These are phyloP conservation scores for Achaetomiella virescens DNA, from an alignment of 495 filamentous ascomycete species.

Conservation along the genomic window DNA sequence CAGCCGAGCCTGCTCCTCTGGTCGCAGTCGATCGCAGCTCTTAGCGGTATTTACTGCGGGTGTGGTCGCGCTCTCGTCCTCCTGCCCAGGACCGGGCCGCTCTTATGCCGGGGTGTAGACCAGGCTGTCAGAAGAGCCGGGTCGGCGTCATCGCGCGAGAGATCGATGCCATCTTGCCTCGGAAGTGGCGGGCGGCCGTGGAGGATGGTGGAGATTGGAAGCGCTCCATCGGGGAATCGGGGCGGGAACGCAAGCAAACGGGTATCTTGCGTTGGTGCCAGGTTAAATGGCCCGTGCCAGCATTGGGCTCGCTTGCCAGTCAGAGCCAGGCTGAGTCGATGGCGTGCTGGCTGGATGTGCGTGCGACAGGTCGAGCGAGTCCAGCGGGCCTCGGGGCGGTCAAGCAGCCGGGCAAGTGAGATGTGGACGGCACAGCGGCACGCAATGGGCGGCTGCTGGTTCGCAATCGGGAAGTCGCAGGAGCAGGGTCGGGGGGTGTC, in stretches of 20 bases:
- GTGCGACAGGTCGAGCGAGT: slow-evolving; percentile 7
- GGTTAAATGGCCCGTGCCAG: slow-evolving; percentile 25
- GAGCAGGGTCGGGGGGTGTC: background rate
- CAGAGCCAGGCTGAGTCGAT: slow-evolving; percentile 25
- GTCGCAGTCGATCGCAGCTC: slow-evolving; percentile 36
- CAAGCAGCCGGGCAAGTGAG: slow-evolving; percentile 8
- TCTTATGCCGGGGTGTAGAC: slow-evolving; percentile 15
- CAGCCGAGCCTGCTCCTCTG: slow-evolving; percentile 34
- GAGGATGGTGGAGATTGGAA: slow-evolving; percentile 17
- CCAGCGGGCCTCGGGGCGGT: slow-evolving; percentile 18
- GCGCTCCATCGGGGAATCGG: slow-evolving; percentile 19
- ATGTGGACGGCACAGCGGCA: slow-evolving; percentile 17
- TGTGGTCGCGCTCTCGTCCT: background rate
- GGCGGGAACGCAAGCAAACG: slow-evolving; percentile 15
- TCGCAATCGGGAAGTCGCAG: slow-evolving; percentile 21
- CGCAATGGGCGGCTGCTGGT: slow-evolving; percentile 23
- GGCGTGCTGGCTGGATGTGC: slow-evolving; percentile 27
- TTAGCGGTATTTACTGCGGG: slow-evolving; percentile 19
- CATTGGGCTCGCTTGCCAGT: slow-evolving; percentile 28
- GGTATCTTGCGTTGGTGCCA: slow-evolving; percentile 25
- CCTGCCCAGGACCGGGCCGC: background rate
- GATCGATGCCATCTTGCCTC: slow-evolving; percentile 26
- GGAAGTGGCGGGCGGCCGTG: slow-evolving; percentile 18
- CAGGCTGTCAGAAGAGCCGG: slow-evolving; percentile 17
- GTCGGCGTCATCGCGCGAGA: slow-evolving; percentile 21